A percentile compares a stretch with the other conserved stretches of the same genome.
Evolutionary conservation across 2,329 filamentous ascomycete species (phyloP).

Genomic region (Venturia nashicola): DNA sequence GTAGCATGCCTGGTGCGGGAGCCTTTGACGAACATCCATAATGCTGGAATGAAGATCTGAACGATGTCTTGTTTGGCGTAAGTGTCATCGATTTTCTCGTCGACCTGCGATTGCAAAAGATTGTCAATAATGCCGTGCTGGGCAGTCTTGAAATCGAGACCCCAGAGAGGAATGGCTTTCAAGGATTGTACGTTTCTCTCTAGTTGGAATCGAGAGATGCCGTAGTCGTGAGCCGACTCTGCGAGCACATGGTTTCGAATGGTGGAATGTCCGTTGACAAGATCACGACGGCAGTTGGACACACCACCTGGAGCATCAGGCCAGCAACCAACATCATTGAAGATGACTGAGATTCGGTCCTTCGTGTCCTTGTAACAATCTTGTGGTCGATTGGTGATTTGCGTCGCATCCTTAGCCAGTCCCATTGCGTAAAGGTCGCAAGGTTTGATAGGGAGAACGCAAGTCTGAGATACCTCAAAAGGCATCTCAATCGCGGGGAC

Average conservation of each 20-base stretch:
- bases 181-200: conserved; percentile 43
- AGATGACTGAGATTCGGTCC: conserved; percentile 38
- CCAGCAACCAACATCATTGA: conserved; percentile 41
- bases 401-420: conserved; percentile 28
- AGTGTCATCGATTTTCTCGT: conserved; percentile 31
- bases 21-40: conserved; percentile 39
- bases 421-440: conserved; percentile 32
- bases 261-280: conserved; percentile 41
- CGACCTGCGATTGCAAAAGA: conserved; percentile 38
- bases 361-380: conserved; percentile 32
- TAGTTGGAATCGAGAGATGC: conserved; percentile 42
- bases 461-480: neutral
- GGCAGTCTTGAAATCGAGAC: conserved; percentile 39
- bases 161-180: conserved; percentile 43
- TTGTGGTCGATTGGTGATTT: conserved; percentile 25
- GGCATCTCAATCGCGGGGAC: conserved; percentile 1
- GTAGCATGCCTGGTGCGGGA: conserved; percentile 34
- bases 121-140: conserved; percentile 43
- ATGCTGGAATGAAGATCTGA: conserved; percentile 40
- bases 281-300: conserved; percentile 41
- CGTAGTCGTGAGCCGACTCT: conserved; percentile 42
- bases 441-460: conserved; percentile 24
- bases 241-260: conserved; percentile 44
- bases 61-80: conserved; percentile 34
- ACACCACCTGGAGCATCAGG: conserved; percentile 42